phyloP scores from a whole-genome alignment of 23 red algal genomes.

The Gracilaria domingensis region DNA sequence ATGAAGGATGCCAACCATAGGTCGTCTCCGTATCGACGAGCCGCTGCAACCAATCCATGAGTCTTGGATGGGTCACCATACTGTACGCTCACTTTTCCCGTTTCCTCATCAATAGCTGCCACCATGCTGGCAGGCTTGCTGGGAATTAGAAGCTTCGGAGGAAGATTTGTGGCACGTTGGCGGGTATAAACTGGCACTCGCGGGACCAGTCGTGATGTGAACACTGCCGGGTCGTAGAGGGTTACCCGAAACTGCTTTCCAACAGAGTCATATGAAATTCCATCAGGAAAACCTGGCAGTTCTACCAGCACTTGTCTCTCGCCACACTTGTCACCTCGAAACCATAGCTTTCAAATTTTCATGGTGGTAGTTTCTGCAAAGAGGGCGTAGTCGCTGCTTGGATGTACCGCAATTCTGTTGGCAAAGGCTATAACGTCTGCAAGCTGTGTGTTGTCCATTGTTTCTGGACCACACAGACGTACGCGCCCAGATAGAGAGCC shows the following conservation, averaged over 20 bases:
- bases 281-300: slow-evolving; percentile 25
- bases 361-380: slow-evolving; percentile 3
- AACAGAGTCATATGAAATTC: slow-evolving; percentile 14
- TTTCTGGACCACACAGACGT: slow-evolving; percentile 4
- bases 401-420: slow-evolving; percentile 27
- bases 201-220: background rate
- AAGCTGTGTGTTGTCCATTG: slow-evolving; percentile 6
- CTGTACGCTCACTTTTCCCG: background rate
- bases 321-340: slow-evolving; percentile 12
- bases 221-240: background rate
- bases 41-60: slow-evolving; percentile 1
- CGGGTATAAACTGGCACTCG: background rate
- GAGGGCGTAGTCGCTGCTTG: slow-evolving; percentile 25
- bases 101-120: slow-evolving; percentile 17
- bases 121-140: slow-evolving; percentile 19
- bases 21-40: slow-evolving; percentile 21
- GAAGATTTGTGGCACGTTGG: background rate
- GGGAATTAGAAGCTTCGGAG: background rate
- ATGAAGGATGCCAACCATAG: slow-evolving; percentile 23
- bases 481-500: slow-evolving; percentile 20
- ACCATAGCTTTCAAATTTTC: background rate
- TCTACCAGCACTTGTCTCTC: background rate
- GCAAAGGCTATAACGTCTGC: slow-evolving; percentile 21
- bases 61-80: background rate
- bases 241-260: slow-evolving; percentile 35